These are phyloP conservation scores for Selaginella moellendorffii DNA, from an alignment of 75 land plant species.

Conservation along the genomic window DNA sequence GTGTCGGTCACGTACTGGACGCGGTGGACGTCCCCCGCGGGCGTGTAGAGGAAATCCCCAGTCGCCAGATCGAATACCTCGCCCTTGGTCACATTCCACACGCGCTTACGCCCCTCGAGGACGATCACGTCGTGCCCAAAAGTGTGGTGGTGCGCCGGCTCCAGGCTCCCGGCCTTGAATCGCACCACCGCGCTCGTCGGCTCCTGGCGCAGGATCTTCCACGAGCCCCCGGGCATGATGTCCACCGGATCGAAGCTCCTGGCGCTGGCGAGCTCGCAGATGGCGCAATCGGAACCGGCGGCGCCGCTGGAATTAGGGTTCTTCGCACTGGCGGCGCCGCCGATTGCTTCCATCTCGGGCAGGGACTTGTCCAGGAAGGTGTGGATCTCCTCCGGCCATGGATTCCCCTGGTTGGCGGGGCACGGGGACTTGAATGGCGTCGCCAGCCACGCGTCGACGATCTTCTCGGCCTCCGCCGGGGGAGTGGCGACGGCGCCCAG, in stretches of 20 bases:
- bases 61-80: constrained; percentile 33
- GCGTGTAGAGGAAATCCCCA: constrained; percentile 85
- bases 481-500: constrained; percentile 29
- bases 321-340: background rate
- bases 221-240: constrained; percentile 74
- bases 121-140: constrained; percentile 83
- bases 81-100: constrained; percentile 66
- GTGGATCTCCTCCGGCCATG: constrained; percentile 50
- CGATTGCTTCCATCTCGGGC: constrained; percentile 45
- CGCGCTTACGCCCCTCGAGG: constrained; percentile 48
- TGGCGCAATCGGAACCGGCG: constrained; percentile 25
- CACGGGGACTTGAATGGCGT: constrained; percentile 83
- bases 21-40: constrained; percentile 73
- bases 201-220: constrained; percentile 64
- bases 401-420: constrained; percentile 49
- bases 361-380: constrained; percentile 44
- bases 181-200: constrained; percentile 75
- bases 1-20: constrained; percentile 77
- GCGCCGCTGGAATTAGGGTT: background rate
- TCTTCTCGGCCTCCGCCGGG: constrained; percentile 34
- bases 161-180: constrained; percentile 80
- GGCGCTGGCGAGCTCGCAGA: constrained; percentile 41
- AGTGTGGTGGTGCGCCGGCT: constrained; percentile 90
- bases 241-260: constrained; percentile 46
- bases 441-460: constrained; percentile 53